Evolutionary conservation across 768 basidiomycete species (phyloP).

Genomic region (Lactarius trivialis): DNA sequence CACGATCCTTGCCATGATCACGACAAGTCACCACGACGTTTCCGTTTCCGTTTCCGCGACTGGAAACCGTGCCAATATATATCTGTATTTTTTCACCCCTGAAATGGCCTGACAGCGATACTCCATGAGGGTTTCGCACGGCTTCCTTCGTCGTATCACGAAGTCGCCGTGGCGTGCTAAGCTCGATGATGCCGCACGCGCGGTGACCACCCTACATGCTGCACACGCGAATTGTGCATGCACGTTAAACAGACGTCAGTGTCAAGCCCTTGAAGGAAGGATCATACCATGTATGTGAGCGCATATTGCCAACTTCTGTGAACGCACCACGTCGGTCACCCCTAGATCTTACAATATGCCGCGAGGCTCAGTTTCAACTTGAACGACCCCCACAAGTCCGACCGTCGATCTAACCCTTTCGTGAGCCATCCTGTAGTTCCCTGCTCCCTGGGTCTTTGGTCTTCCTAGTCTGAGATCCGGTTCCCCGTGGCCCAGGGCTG

Average conservation of each 20-base stretch:
- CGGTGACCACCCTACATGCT: neutral
- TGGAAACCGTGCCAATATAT: neutral
- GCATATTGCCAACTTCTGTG: neutral
- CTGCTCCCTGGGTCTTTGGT: neutral
- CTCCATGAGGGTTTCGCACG: neutral
- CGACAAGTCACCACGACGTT: neutral
- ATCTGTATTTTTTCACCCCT: neutral
- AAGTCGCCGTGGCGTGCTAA: neutral
- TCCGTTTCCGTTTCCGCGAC: neutral
- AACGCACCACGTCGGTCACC: neutral
- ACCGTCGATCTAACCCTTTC: neutral
- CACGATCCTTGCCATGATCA: too few species aligned
- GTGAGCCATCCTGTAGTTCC: neutral
- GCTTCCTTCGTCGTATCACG: neutral
- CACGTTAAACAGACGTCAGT: neutral
- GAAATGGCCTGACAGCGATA: too few species aligned
- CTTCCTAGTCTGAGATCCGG: neutral
- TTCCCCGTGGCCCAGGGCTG: neutral
- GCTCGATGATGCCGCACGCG: neutral
- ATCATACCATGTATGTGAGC: neutral
- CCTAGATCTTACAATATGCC: neutral
- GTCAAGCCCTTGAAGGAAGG: neutral
- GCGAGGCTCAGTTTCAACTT: neutral
- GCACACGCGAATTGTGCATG: neutral
- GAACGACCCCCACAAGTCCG: neutral